Conservation (phyloP, 2,329 filamentous ascomycete species). For the Sporothrix protearum region DNA sequence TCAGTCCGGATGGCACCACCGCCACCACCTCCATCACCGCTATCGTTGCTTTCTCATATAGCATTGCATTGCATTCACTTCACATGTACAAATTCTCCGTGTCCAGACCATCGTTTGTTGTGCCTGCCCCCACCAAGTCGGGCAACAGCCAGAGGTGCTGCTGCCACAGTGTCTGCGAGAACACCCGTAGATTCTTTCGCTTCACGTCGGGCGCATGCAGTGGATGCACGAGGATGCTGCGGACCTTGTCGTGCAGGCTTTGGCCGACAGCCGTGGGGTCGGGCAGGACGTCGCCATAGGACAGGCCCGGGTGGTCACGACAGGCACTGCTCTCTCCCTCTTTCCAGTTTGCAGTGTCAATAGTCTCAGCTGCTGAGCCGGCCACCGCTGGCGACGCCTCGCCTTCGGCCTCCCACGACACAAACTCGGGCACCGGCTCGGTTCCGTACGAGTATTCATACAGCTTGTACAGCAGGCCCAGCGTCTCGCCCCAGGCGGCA, state of each 20-base stretch:
- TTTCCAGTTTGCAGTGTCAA: neutral
- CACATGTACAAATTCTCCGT: neutral
- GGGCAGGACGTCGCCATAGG: neutral
- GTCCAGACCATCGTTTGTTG: neutral
- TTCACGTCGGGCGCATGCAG: slow-evolving; percentile 18
- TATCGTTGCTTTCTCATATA: neutral
- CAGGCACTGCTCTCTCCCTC: slow-evolving; percentile 7
- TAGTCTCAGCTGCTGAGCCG: neutral
- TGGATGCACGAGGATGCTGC: slow-evolving; percentile 21
- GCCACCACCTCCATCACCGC: no score
- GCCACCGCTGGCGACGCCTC: neutral
- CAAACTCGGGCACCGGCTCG: slow-evolving; percentile 4
- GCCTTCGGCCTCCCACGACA: neutral
- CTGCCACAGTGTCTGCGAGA: slow-evolving; percentile 10
- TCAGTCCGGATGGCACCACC: neutral
- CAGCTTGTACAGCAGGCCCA: slow-evolving; percentile 21
- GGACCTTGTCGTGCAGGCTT: slow-evolving; percentile 22
- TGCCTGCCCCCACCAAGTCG: neutral
- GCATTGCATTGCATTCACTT: neutral
- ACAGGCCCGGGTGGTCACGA: slow-evolving; percentile 2
- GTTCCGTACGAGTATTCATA: slow-evolving; percentile 21
- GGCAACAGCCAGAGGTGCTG: slow-evolving; percentile 1
- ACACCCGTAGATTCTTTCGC: slow-evolving; percentile 16
- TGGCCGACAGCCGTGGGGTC: slow-evolving; percentile 10
- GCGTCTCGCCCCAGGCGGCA: slow-evolving; percentile 12